Evolutionary conservation across 2,329 filamentous ascomycete genomes (phyloP), one percentile per base, ranked within the genome.

Genomic region (Aspergillus sp.): DNA sequence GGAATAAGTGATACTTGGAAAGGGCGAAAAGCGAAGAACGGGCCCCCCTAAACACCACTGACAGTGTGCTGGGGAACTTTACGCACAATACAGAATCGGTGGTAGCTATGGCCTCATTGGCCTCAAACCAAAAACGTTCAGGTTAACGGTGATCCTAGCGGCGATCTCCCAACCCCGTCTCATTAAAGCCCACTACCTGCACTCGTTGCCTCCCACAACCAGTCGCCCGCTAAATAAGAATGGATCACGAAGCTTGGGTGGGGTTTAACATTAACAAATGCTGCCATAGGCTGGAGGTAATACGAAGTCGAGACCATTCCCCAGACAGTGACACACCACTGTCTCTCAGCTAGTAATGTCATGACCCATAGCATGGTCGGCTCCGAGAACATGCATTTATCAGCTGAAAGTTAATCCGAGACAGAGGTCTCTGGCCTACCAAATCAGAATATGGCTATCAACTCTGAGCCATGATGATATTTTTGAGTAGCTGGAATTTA

Each of bases 71-170:
- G 44, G 19, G 15, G 44, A 27, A 36, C 32, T 36, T 32, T 13
- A 36, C 11, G 11, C 32, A 36, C 32, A 36, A 36, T 36, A 36
- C 32, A 36, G 32, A 13, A 21, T 32, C 38, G 8, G 47, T 17
- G n/a, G 19, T 61, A 54, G 54, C 60, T 42, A 63, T 36, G 32
- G 32, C 11, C 41, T 44, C 41, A 44, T 44, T 58, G 58, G 27
- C 55, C 42, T 58, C 49, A 36, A 59, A 21, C 59, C 54, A 17
- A 59, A 61, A 62, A 62, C 27, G 41, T 56, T 62, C 60, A 63
- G 53, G 50, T 57, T 42, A 62, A 65, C 57, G 64, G 65, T 68
- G 68, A 73, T 70, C 70, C 68, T 73, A 69, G 71, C 65, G 70
- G 68, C 68, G 71, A 73, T 73, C 71, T 64, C 57, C 58, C 55